Evolutionary conservation across 257 asterid genomes (phyloP), one percentile per base, ranked within the genome.

Genomic region (Primulina tabacum): DNA sequence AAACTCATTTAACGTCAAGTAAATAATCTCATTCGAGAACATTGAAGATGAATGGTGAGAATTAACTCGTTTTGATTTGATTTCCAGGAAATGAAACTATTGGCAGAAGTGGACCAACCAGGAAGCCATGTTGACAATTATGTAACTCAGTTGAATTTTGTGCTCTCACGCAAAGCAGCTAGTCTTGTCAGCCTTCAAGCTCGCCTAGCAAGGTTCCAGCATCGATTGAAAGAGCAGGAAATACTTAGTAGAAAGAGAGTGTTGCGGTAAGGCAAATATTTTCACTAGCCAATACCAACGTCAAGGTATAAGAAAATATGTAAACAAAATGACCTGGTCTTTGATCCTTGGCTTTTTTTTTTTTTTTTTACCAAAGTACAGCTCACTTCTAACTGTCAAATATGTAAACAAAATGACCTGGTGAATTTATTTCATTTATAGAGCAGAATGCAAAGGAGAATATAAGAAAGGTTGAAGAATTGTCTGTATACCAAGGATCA

Each of bases 181-280:
- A 89, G 90, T 80, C 84, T 89, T 58, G 97, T 94, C 68, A 82
- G 99, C 79, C 96, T 94, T 53, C 99, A 91, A 78, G 97, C 99
- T 37, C 97, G 95, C n/a, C 95, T 91, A 11, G 92, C 95, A 52
- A 80, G 99, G 82, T 94, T 94, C 83, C 99, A 89, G 83, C 99
- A 94, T 77, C 95, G 92, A 57, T 79, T 91, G 76, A 89, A 86
- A 80, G 97, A 94, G 82, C 99, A 94, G 79, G 99, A 94, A 78
- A 88, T 94, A 73, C 80, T 91, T 76, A 89, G 93, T 77, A 81
- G 97, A 83, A 94, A 91, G 82, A 86, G 97, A 86, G 85, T 81
- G 62, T 84, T 79, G 24, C 87, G 90, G 62, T 89, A 73, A 83
- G 75, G 75, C 73, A 53, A 74, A 32, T 52, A 21, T 58, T 57